Percentiles rank a stretch among this genome's conserved stretches.
phyloP scores from a whole-genome alignment of 2,329 filamentous ascomycete genomes.

The Penicillium sclerotiorum region DNA sequence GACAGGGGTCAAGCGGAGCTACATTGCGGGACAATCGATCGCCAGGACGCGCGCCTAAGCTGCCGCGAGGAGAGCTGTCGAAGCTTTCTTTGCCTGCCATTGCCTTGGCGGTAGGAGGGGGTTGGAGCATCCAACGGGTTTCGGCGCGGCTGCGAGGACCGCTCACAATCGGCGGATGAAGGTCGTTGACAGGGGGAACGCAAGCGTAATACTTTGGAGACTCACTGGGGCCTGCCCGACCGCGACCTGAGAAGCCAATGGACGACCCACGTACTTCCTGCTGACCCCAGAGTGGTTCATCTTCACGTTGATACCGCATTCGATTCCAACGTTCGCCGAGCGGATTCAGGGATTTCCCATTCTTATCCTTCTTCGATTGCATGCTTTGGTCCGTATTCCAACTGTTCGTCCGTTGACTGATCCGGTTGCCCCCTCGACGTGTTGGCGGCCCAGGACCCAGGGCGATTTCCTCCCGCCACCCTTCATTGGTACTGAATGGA shows the following conservation, averaged over 20 bases:
- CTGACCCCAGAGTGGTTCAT: conserved; percentile 84
- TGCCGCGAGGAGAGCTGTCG: conserved; percentile 25
- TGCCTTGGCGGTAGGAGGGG: conserved; percentile 82
- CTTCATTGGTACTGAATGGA: conserved; percentile 83
- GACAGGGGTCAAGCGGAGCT: not conserved
- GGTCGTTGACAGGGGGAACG: conserved; percentile 79
- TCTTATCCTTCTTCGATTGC: conserved; percentile 52
- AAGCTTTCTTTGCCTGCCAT: conserved; percentile 78
- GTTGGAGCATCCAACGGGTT: conserved; percentile 89
- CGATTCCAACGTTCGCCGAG: conserved; percentile 70
- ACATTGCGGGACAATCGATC: conserved; percentile 12
- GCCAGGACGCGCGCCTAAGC: conserved; percentile 11
- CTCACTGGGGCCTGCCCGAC: conserved; percentile 37
- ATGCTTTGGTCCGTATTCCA: conserved; percentile 54
- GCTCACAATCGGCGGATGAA: conserved; percentile 82
- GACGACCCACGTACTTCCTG: conserved; percentile 56
- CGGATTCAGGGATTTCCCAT: conserved; percentile 36
- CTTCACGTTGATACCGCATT: conserved; percentile 80
- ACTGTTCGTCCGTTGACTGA: conserved; percentile 58
- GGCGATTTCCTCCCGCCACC: conserved; percentile 84
- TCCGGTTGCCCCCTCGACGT: conserved; percentile 54
- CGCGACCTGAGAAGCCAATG: conserved; percentile 50
- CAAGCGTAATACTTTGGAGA: conserved; percentile 62
- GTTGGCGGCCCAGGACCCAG: conserved; percentile 76
- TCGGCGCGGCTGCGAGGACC: conserved; percentile 70